Conservation (phyloP, 495 filamentous ascomycete genomes). For the Neurospora sp. region DNA sequence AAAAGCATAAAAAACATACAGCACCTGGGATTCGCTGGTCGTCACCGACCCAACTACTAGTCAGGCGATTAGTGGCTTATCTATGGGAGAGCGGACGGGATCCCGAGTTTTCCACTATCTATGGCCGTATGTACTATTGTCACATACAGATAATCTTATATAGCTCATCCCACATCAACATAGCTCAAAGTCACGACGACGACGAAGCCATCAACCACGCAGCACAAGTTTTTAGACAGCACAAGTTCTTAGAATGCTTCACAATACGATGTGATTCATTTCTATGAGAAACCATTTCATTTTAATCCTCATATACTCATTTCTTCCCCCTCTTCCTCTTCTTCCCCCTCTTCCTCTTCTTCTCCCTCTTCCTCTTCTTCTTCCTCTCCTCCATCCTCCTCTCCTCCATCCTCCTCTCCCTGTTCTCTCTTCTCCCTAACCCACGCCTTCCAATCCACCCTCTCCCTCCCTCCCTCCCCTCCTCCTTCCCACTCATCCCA, state of each 20-base stretch:
- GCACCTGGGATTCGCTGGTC: slow-evolving; percentile 23
- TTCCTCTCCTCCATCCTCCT: slow-evolving; percentile 24
- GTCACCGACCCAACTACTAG: slow-evolving; percentile 42
- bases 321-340: not conserved
- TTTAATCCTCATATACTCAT: not conserved
- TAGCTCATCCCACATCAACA: not conserved
- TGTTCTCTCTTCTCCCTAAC: slow-evolving; percentile 25
- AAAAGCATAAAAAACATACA: slow-evolving; percentile 10
- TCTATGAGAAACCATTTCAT: not conserved
- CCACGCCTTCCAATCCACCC: not conserved
- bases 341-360: slow-evolving; percentile 2
- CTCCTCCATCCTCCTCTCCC: slow-evolving; percentile 13
- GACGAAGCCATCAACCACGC: not conserved
- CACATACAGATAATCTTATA: not conserved
- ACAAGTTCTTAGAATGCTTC: not conserved
- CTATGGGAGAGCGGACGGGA: not conserved
- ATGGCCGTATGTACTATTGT: too few species aligned
- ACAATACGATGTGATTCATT: not conserved
- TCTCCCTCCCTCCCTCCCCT: not conserved
- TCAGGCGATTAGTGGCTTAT: slow-evolving; percentile 3
- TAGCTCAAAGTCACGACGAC: not conserved
- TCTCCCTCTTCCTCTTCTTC: slow-evolving; percentile 24
- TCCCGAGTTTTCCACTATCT: too few species aligned
- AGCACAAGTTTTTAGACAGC: not conserved
- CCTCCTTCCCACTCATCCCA: slow-evolving; percentile 39